Percentiles rank a stretch among this genome's conserved stretches.
Evolutionary conservation across 805 yeast species (phyloP).

Genomic region (Brettanomyces bruxellensis): DNA sequence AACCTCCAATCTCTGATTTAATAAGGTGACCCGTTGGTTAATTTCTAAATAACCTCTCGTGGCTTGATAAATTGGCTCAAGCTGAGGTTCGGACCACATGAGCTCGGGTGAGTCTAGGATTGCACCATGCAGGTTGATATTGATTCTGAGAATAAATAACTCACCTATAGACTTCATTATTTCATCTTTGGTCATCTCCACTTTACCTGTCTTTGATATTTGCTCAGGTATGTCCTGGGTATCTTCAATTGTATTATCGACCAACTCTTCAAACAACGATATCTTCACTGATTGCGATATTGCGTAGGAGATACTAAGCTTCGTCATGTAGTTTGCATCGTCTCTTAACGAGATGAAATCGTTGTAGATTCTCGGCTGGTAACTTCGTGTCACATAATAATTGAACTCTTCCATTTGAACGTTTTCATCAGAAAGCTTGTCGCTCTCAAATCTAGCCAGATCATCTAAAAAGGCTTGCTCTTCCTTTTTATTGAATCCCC

Average conservation of each 20-base stretch:
- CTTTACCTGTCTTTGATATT: conserved; percentile 90
- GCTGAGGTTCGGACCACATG: conserved; percentile 98
- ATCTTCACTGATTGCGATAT: conserved; percentile 93
- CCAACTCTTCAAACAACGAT: conserved; percentile 89
- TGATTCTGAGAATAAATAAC: conserved; percentile 76
- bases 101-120: conserved; percentile 94
- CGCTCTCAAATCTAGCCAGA: conserved; percentile 84
- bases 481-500: conserved; percentile 88
- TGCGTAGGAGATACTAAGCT: conserved; percentile 90
- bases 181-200: conserved; percentile 86
- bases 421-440: conserved; percentile 84
- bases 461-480: conserved; percentile 76
- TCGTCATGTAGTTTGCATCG: conserved; percentile 83
- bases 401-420: conserved; percentile 92
- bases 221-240: conserved; percentile 96
- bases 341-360: conserved; percentile 91
- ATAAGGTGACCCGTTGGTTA: conserved; percentile 81
- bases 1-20: conserved; percentile 90
- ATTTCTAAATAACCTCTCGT: conserved; percentile 93
- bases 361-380: conserved; percentile 92
- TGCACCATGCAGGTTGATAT: conserved; percentile 76
- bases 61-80: conserved; percentile 96
- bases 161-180: conserved; percentile 98
- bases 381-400: conserved; percentile 85
- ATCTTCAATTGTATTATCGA: conserved; percentile 93